phyloP scores from a whole-genome alignment of 1,284 basidiomycete species.

The Amylostereum areolatum region DNA sequence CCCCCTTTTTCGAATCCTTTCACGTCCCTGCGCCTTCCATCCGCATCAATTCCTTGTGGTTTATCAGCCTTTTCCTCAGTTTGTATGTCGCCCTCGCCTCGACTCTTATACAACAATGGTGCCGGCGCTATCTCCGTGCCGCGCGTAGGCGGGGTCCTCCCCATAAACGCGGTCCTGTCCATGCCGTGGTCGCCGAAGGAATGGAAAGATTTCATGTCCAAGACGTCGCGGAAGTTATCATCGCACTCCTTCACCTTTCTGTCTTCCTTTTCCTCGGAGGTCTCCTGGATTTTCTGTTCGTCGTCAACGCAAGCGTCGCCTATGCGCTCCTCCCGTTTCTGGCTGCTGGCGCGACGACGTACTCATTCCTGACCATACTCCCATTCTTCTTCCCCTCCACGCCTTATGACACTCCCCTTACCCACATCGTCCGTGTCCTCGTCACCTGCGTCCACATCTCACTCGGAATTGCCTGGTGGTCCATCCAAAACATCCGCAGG shows the following conservation, averaged over 20 bases:
- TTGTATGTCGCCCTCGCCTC: not conserved
- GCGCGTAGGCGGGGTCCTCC: slow-evolving; percentile 26
- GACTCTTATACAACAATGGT: slow-evolving; percentile 4
- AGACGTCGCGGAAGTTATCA: slow-evolving; percentile 32
- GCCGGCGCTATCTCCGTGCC: slow-evolving; percentile 15
- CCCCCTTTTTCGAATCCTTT: not conserved
- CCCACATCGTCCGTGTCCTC: not conserved
- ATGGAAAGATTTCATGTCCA: slow-evolving; percentile 30
- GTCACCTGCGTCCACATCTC: not conserved
- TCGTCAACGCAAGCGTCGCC: slow-evolving; percentile 21
- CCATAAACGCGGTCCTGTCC: slow-evolving; percentile 32
- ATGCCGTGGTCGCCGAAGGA: slow-evolving; percentile 30
- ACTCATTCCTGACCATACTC: not conserved
- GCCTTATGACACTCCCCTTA: not conserved
- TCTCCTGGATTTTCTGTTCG: slow-evolving; percentile 31
- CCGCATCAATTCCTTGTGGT: not conserved
- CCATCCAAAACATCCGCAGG: slow-evolving; percentile 33
- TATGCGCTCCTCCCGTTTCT: not conserved
- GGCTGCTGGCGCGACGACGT: not conserved
- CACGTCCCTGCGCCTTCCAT: not conserved
- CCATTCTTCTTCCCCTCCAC: not conserved
- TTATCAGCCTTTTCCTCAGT: not conserved
- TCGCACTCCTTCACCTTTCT: slow-evolving; percentile 33
- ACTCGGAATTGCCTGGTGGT: slow-evolving; percentile 19
- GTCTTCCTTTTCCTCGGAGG: slow-evolving; percentile 36